phyloP scores from a whole-genome alignment of 306 rosid genomes.

The Fragaria iinumae region DNA sequence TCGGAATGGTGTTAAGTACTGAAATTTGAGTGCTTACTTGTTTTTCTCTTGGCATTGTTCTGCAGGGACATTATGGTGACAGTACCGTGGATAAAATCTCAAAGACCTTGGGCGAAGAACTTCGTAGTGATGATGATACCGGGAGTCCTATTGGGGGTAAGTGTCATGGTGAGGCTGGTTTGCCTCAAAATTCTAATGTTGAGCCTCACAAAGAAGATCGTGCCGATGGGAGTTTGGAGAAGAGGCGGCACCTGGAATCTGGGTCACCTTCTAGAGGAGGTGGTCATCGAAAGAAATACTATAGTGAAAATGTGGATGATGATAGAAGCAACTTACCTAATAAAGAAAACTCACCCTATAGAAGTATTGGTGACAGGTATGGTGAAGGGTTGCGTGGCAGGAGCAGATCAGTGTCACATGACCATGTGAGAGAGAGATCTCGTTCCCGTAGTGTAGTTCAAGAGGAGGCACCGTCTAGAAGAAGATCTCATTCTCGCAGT shows the following conservation, averaged over 20 bases:
- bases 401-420: conserved; percentile 65
- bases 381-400: conserved; percentile 22
- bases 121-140: conserved; percentile 7
- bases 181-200: conserved; percentile 32
- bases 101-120: conserved; percentile 1
- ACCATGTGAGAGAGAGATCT: conserved; percentile 58
- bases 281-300: conserved; percentile 35
- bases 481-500: conserved; percentile 36
- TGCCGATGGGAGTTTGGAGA: conserved; percentile 47
- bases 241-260: conserved; percentile 31
- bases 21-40: conserved; percentile 25
- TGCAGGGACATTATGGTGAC: conserved; percentile 28
- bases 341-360: conserved; percentile 36
- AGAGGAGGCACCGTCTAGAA: conserved; percentile 52
- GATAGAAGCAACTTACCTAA: conserved; percentile 31
- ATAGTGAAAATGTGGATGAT: conserved; percentile 32
- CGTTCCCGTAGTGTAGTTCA: conserved; percentile 52
- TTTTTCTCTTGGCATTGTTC: conserved; percentile 9
- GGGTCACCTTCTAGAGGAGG: conserved; percentile 38
- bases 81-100: no score
- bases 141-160: conserved; percentile 9
- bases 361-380: conserved; percentile 50
- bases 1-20: neutral
- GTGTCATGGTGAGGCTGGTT: conserved; percentile 29
- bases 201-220: conserved; percentile 27